A percentile compares a stretch with the other conserved stretches of the same genome.
These are phyloP conservation scores for Kodamaea kaohsiungensis DNA, from an alignment of 805 yeast genomes.

Conservation along the genomic window DNA sequence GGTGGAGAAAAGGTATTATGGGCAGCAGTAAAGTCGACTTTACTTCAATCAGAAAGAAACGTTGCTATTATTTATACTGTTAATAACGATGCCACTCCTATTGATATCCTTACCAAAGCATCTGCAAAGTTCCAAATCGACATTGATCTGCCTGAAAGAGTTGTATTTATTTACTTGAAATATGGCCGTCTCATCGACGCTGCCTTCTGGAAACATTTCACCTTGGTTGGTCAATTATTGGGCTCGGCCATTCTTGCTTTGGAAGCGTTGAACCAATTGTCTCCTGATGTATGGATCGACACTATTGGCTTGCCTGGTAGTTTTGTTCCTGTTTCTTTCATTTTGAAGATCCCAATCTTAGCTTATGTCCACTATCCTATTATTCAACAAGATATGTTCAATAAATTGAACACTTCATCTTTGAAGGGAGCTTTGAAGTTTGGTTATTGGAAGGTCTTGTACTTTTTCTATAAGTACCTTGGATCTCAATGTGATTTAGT, in stretches of 20 bases:
- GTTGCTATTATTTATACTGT: slow-evolving; percentile 76
- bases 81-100: slow-evolving; percentile 51
- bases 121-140: slow-evolving; percentile 54
- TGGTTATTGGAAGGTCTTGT: slow-evolving; percentile 71
- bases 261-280: slow-evolving; percentile 66
- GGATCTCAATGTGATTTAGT: slow-evolving; percentile 69
- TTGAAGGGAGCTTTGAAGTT: slow-evolving; percentile 41
- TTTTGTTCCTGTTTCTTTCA: slow-evolving; percentile 61
- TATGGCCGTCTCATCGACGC: slow-evolving; percentile 65
- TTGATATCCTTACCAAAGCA: slow-evolving; percentile 53
- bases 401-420: slow-evolving; percentile 45
- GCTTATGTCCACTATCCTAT: slow-evolving; percentile 96
- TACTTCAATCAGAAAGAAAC: slow-evolving; percentile 48
- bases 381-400: slow-evolving; percentile 84
- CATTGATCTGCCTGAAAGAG: slow-evolving; percentile 46
- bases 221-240: slow-evolving; percentile 83
- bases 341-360: slow-evolving; percentile 70
- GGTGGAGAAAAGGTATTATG: slow-evolving; percentile 98
- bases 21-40: slow-evolving; percentile 83
- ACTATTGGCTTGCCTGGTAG: slow-evolving; percentile 93
- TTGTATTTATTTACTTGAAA: slow-evolving; percentile 62
- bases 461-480: slow-evolving; percentile 60
- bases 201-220: slow-evolving; percentile 71
- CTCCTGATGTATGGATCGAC: slow-evolving; percentile 92
- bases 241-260: slow-evolving; percentile 71